These are phyloP conservation scores for Kuraishia capsulata DNA, from an alignment of 805 yeast genomes.

Conservation along the genomic window DNA sequence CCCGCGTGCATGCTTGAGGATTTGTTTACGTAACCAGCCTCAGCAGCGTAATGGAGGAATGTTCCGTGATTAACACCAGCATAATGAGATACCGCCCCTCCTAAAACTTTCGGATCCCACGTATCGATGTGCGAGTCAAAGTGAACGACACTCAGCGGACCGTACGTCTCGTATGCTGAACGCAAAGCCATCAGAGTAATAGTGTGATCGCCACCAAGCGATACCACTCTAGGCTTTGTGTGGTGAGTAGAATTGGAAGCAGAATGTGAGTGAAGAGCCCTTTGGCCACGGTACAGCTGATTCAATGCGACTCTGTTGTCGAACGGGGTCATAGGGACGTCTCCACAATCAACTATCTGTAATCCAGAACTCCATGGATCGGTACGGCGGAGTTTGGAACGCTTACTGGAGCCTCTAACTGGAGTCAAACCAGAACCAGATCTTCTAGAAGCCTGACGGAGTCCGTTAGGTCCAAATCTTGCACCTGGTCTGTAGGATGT, in stretches of 20 bases:
- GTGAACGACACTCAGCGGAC: conserved; percentile 43
- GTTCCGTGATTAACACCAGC: conserved; percentile 61
- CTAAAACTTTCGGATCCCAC: conserved; percentile 55
- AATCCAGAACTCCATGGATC: conserved; percentile 26
- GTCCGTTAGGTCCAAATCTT: conserved; percentile 48
- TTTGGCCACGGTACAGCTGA: conserved; percentile 44
- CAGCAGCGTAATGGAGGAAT: conserved; percentile 60
- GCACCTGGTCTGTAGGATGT: conserved; percentile 50
- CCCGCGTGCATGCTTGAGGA: conserved; percentile 53
- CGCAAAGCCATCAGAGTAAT: conserved; percentile 40
- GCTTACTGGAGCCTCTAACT: conserved; percentile 24
- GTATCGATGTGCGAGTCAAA: conserved; percentile 67
- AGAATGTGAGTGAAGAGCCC: conserved; percentile 34
- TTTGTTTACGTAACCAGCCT: conserved; percentile 46
- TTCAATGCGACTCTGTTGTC: conserved; percentile 48
- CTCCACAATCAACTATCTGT: conserved; percentile 47
- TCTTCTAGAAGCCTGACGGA: conserved; percentile 37
- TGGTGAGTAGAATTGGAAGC: conserved; percentile 12
- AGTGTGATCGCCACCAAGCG: conserved; percentile 59
- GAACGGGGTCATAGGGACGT: conserved; percentile 52
- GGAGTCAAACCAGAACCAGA: conserved; percentile 33
- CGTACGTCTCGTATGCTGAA: conserved; percentile 40
- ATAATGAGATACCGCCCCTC: conserved; percentile 54
- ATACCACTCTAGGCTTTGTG: conserved; percentile 30
- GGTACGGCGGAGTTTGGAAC: conserved; percentile 21